Evolutionary conservation across 2,329 filamentous ascomycete species (phyloP), one percentile per base, ranked within the genome.

Genomic region (Exophiala calicioides): DNA sequence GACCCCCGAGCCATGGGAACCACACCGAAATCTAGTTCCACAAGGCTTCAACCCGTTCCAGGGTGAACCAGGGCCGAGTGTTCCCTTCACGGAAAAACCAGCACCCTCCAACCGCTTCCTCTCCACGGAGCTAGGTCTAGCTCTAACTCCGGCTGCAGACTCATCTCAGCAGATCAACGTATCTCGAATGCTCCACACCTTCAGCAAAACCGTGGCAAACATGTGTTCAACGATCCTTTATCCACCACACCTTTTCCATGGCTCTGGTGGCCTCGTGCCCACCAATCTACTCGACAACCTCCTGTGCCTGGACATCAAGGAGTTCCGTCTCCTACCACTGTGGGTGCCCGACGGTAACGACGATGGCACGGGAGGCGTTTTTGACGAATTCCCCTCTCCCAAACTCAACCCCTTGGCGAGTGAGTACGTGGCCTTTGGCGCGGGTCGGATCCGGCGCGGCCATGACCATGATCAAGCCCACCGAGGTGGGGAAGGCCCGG

Each of bases 331-430:
- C 53, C 69, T 86, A 3, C 82, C 84, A 0, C 67, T 85, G 3
- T 86, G 81, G 81, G 82, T 81, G 0, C 82, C 78, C 3, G 83
- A 76, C 1, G 64, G 72, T 21, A 72, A 78, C 37, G 76, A 80
- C 45, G 76, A 79, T 44, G 76, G 67, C 0, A 70, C 67, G 0
- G 76, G 75, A 2, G 74, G 69, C 10, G 73, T 78, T 2, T 79
- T 72, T 53, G 64, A 62, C 1, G 67, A 69, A 33, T 59, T 61
- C 5, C 52, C 62, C 15, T 61, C 68, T 15, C 66, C 67, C 3
- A 45, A 62, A 12, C 35, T 65, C 21, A 63, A 68, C 20, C 43
- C 53, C 9, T 20, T 26, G 12, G 43, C 20, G n/a, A 24, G 29
- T 7, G 18, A 19, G 16, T 23, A 40, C 8, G 44, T 47, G 31